Evolutionary conservation across 2,329 filamentous ascomycete species (phyloP), one percentile per base, ranked within the genome.

Genomic region (Sporothrix protearum): DNA sequence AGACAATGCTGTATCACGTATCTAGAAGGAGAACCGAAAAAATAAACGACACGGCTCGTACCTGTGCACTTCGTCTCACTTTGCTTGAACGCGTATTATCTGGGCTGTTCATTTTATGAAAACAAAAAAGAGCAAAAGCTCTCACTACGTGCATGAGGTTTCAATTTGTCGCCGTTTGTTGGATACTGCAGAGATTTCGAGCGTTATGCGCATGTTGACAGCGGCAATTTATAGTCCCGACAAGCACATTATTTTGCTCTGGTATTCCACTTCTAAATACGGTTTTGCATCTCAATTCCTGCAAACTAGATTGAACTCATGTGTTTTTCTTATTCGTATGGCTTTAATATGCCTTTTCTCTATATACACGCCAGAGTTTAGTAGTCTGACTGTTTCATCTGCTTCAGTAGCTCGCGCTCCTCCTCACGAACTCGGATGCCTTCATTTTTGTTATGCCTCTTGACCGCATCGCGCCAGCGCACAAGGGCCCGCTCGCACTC

Each of bases 391-490:
- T 42, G 8, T 22, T 49, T 28, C 42, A 63, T 12, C n/a, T 28
- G 25, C 12, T 36, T 28, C 2, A 36, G 28, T 6, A 12, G 12
- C 25, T 22, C n/a, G 14, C 45, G 22, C 16, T 36, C 45, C 16
- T 22, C 45, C 8, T 16, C n/a, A 1, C 22, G 51, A n/a, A 57
- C 16, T 36, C 59, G 30, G 36, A 33, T 49, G n/a, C 22, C 9
- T 30, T 70, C 68, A 1, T 6, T 22, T 5, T 30, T 47, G 5
- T 36, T 45, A 39, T 51, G 47, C 22, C n/a, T 19, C 39, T 30
- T 47, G 53, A 71, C 71, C 73, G 71, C 76, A 33, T 71, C 55
- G 57, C 76, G 76, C 70, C 78, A 80, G 67, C 74, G 73, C 67
- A 51, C 74, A 68, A 77, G 68, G 9, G 73, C 78, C 74, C 67